Conservation (phyloP, 1,284 basidiomycete species). For the Earliella scabrosa region DNA sequence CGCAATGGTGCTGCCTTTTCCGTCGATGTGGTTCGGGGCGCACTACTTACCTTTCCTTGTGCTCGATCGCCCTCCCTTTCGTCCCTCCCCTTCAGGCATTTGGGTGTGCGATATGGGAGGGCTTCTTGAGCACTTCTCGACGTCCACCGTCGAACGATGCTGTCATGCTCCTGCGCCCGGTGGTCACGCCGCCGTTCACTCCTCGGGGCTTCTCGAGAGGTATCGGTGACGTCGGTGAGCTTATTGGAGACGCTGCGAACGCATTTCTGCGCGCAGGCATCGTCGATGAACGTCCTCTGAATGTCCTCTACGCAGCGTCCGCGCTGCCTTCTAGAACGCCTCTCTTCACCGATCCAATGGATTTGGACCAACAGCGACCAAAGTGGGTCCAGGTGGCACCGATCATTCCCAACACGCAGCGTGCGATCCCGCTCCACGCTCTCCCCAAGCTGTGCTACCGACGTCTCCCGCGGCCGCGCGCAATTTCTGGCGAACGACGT, state of each 20-base stretch:
- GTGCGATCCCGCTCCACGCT: constrained; percentile 2
- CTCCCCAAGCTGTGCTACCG: constrained; percentile 14
- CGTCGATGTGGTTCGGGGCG: not conserved
- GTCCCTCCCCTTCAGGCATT: not conserved
- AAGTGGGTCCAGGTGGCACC: constrained; percentile 15
- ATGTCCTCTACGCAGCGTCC: not conserved
- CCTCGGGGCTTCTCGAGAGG: no score
- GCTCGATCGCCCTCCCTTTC: no score
- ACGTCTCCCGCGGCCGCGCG: not conserved
- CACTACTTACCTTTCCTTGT: constrained; percentile 1
- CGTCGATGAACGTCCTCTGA: not conserved
- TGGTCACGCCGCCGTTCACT: no score
- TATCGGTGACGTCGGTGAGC: no score
- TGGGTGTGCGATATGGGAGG: not conserved
- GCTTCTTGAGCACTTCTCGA: constrained; percentile 13
- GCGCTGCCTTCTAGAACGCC: not conserved
- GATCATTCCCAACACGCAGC: not conserved
- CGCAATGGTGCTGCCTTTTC: not conserved
- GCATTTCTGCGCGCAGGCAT: no score
- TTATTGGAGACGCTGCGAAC: no score
- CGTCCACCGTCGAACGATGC: constrained; percentile 19
- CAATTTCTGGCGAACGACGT: no score
- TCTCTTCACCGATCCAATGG: not conserved
- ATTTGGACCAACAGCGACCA: constrained; percentile 16
- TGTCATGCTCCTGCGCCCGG: constrained; percentile 13